Base-by-base conservation (phyloP, 306 rosid genomes). In the Quercus ilex region DNA sequence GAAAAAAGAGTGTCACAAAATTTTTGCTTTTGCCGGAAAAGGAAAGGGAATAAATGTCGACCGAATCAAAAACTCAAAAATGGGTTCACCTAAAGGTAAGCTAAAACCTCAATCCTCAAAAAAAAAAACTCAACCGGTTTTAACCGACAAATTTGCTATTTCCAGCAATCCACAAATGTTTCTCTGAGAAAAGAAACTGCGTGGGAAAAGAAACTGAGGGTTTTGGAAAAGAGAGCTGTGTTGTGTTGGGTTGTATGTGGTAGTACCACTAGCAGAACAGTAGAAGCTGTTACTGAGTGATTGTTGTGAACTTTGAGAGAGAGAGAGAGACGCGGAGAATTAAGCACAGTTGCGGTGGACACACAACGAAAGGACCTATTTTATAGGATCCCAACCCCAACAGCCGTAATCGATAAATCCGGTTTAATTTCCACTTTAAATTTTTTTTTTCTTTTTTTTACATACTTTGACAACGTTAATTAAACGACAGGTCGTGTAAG, bases 331-430 rank as follows among this genome's bases (percentile, higher is more conserved):
- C 71, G 74, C n/a, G 77, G 59, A 55, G 69, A 67, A 75, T 55
- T 12, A 62, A 41, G 76, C 80, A 80, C 75, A 30, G 59, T 68
- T 56, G 55, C 46, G 67, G 56, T 33, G 74, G 81, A 55, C 53
- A 69, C 51, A 49, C 71, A 73, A 74, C 82, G 69, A 73, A 38
- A 67, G 87, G 55, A 69, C 80, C 90, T 60, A 52, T 74, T 94
- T 85, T 90, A 90, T 89, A 93, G 97, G 89, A 84, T 85, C 77
- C 77, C 46, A 41, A 41, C 1, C 80, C 59, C 79, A 85, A 82
- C 81, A 28, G 83, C 85, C 88, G 85, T 56, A 78, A 76, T 80
- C 79, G 55, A 23, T 55, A 80, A 88, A 80, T 68, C 59, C 35
- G 80, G 85, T 80, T 85, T 77, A 70, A 77, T 53, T 9, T 43